A percentile compares a stretch with the other conserved stretches of the same genome.
Evolutionary conservation across 345 rosid genomes (phyloP).

Genomic region (Dovyalis caffra): DNA sequence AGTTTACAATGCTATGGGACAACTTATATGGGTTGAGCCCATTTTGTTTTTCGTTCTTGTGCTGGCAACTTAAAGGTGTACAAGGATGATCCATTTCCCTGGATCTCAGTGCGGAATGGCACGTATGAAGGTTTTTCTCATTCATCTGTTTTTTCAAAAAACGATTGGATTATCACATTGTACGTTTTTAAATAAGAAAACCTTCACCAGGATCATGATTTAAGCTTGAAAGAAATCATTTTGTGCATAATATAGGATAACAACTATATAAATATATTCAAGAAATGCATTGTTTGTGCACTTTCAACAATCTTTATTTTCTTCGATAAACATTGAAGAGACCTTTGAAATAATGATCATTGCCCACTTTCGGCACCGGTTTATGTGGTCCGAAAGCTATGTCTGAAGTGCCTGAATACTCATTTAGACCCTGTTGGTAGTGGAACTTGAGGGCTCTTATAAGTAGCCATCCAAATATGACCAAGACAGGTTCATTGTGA

Average conservation of each 20-base stretch:
- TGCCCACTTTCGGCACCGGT: slow-evolving; percentile 6
- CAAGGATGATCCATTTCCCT: background rate
- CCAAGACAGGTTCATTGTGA: background rate
- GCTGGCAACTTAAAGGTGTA: too few species aligned
- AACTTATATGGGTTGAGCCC: too few species aligned
- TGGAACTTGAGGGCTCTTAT: slow-evolving; percentile 1
- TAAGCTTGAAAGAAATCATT: slow-evolving; percentile 3
- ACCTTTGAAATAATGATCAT: slow-evolving; percentile 8
- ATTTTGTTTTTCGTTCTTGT: too few species aligned
- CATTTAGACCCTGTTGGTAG: background rate
- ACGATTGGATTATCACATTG: background rate
- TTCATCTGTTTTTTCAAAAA: background rate
- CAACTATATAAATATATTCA: background rate
- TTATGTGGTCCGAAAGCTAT: slow-evolving; percentile 29
- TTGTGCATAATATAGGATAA: background rate
- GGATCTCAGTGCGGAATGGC: background rate
- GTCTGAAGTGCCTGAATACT: slow-evolving; percentile 6
- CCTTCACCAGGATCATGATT: background rate
- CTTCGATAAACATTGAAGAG: slow-evolving; percentile 7
- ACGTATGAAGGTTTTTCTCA: background rate
- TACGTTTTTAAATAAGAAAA: background rate
- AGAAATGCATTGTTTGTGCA: background rate
- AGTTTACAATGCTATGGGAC: too few species aligned
- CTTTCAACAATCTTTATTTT: background rate
- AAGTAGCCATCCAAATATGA: background rate